Evolutionary conservation across 2,329 filamentous ascomycete species (phyloP), one percentile per base, ranked within the genome.

Genomic region (Microsporum audouinii): DNA sequence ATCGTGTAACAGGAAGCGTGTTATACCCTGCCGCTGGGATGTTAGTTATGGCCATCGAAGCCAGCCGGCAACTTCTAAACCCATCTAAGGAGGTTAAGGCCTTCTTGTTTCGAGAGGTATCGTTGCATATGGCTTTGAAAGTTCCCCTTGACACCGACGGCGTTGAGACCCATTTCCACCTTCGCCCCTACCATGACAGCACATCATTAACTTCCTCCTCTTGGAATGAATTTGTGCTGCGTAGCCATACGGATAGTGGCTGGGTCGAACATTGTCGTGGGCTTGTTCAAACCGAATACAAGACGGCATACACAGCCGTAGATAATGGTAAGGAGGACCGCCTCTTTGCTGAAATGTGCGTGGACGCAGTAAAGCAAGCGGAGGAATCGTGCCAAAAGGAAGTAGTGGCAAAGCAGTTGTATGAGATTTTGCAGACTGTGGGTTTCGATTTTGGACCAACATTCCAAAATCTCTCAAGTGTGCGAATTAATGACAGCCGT

Each of bases 181-280:
- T 71, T 63, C 64, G 61, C 7, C 65, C 60, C 12, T 60, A 65
- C 29, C 68, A 71, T 27, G 65, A 67, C 36, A 59, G 66, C 1
- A 66, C 65, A 2, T 60, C 64, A 7, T 59, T 58, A 53, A 39
- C 57, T n/a, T 65, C 66, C 5, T 64, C 62, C 17, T 47, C 59
- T 0, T 72, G 70, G 70, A 67, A 64, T 5, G 66, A 65, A n/a
- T 73, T 73, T 59, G 66, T 64, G 58, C 73, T 71, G 1, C 72
- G 70, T 61, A 68, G 70, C 57, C 59, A 64, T 3, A 64, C 63
- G 7, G 67, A 65, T 7, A 65, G 70, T 23, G 63, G 68, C 10
- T 75, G 72, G 73, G 69, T 67, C 31, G 70, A 75, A 51, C 71
- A 75, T 61, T 73, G 72, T 61, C 66, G 64, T 41, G 73, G 72